Conservation (phyloP, 2,329 filamentous ascomycete genomes). For the Pseudocercospora pini-densiflorae region DNA sequence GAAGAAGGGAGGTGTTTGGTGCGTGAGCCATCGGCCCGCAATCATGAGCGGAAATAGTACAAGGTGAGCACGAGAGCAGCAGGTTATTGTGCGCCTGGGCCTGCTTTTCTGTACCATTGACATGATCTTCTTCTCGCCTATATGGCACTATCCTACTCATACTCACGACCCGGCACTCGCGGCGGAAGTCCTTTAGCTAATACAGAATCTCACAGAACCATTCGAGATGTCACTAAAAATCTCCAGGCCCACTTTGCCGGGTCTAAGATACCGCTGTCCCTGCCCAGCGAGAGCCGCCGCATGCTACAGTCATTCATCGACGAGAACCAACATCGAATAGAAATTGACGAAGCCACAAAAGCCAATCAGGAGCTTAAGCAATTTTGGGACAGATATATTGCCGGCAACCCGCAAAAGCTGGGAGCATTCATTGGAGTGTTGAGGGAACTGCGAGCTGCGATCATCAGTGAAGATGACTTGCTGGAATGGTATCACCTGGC, state of each 20-base stretch:
- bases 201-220: constrained; percentile 42
- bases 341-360: constrained; percentile 69
- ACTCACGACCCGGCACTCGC: constrained; percentile 3
- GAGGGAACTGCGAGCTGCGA: constrained; percentile 64
- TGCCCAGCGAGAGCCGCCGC: constrained; percentile 62
- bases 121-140: background rate
- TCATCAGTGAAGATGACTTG: constrained; percentile 66
- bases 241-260: constrained; percentile 51
- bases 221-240: constrained; percentile 55
- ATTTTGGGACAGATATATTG: constrained; percentile 69
- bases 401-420: constrained; percentile 59
- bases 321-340: constrained; percentile 59
- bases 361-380: constrained; percentile 72
- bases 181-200: constrained; percentile 20
- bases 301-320: constrained; percentile 61
- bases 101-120: background rate
- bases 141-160: constrained; percentile 6
- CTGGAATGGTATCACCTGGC: constrained; percentile 74
- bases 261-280: constrained; percentile 54
- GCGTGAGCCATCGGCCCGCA: background rate
- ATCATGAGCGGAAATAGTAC: constrained; percentile 1
- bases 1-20: background rate
- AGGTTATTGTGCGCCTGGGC: background rate
- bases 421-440: constrained; percentile 72
- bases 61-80: constrained; percentile 9